Evolutionary conservation across 2,329 filamentous ascomycete genomes (phyloP), one percentile per base, ranked within the genome.

Genomic region (Fusarium goolgardi): DNA sequence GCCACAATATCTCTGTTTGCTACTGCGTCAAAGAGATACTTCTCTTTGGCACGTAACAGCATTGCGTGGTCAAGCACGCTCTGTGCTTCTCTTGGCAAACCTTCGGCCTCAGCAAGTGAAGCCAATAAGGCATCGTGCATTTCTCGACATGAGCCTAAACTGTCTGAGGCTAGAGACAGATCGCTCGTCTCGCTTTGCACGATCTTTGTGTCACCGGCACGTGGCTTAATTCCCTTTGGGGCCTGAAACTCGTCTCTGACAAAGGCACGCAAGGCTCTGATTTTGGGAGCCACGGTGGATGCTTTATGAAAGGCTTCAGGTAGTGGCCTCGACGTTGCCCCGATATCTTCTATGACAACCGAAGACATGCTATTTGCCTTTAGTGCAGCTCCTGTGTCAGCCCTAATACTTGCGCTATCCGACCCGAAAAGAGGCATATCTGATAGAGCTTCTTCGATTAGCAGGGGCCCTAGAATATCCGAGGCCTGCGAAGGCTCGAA

Each of bases 1-100:
- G 84, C 81, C 2, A 91, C 84, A n/a, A 94, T 85, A 8, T 84
- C 79, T 64, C 86, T 85, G 72, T 96, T 96, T 47, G 81, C 85
- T 18, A 80, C 78, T 60, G 88, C 88, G 71, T 94, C 82, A 63
- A 90, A 89, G 1, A 90, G 78, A 65, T 90, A 91, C 55, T 82
- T 85, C 69, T 88, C 86, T 65, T 85, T 86, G 10, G 87, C 86
- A 18, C 88, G 85, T 37, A 87, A 77, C 12, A 90, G 78, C 82
- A 89, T 88, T 6, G 82, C 76, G 63, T 90, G 85, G 63, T 90
- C 85, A 15, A 88, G 73, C 10, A 86, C 75, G 16, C 78, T 79
- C 53, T 87, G 85, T 1, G 84, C 85, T 61, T 85, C 81, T 40
- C 79, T 80, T 1, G 86, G 82, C 7, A 87, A 79, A 1, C 81